Conservation (phyloP, 139 green algal genomes). For the Prasinococcaceae sp. region DNA sequence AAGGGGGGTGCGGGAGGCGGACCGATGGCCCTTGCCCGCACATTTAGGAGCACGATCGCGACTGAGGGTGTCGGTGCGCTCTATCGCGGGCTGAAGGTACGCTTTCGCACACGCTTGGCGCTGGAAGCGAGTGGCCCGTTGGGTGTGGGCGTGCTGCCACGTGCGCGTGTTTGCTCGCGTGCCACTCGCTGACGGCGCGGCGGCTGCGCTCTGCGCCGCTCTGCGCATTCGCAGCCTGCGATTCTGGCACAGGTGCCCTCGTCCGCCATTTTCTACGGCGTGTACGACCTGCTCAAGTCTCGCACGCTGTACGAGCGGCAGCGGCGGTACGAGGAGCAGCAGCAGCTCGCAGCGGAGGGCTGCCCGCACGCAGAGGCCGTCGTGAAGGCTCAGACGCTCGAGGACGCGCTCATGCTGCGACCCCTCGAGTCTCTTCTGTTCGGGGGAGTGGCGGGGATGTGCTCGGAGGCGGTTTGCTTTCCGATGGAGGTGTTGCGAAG, state of each 20-base stretch:
- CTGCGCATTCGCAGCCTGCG: no score
- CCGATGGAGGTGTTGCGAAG: constrained; percentile 51
- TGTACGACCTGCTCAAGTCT: constrained; percentile 59
- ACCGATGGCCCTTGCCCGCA: constrained; percentile 23
- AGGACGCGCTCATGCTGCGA: no score
- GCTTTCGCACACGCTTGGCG: no score
- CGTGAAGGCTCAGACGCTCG: no score
- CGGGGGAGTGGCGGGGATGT: constrained; percentile 37
- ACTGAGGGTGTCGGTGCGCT: constrained; percentile 43
- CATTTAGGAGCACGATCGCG: constrained; percentile 33
- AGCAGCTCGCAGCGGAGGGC: no score
- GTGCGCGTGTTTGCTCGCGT: no score
- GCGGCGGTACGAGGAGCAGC: neutral
- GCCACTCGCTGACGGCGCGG: no score
- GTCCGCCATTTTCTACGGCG: constrained; percentile 65
- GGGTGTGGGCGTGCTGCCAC: no score
- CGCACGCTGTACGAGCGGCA: neutral
- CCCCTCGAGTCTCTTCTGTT: constrained; percentile 36
- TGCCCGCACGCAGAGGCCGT: no score
- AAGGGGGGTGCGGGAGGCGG: constrained; percentile 10
- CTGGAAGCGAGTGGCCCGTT: no score
- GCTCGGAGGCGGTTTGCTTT: constrained; percentile 46
- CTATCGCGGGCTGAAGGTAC: constrained; percentile 50
- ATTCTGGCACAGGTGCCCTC: constrained; percentile 56
- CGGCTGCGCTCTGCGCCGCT: no score